Conservation (phyloP, 306 rosid species). For the Argentina anserina region DNA sequence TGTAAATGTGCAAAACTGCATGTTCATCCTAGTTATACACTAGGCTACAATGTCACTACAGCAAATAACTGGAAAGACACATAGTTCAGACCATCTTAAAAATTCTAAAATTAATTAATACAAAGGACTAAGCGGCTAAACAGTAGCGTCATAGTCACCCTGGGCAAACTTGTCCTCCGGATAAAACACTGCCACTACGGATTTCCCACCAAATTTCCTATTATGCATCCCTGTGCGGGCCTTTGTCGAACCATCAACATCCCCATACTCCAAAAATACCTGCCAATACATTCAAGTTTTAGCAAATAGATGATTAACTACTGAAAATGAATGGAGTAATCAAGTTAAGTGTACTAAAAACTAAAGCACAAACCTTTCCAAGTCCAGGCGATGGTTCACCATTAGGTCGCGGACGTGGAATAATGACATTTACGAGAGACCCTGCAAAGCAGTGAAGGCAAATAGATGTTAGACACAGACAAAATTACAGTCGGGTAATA, state of each 20-base stretch:
- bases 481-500: conserved; percentile 21
- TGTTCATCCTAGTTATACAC: background rate
- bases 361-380: conserved; percentile 59
- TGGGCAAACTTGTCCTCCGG: conserved; percentile 77
- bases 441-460: conserved; percentile 48
- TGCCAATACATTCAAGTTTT: conserved; percentile 1
- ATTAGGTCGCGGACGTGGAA: conserved; percentile 75
- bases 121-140: background rate
- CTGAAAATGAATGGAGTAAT: background rate
- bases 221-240: conserved; percentile 87
- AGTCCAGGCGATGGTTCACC: conserved; percentile 66
- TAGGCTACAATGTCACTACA: background rate
- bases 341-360: background rate
- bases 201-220: conserved; percentile 81
- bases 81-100: background rate
- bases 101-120: background rate
- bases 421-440: conserved; percentile 62
- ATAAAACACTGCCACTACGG: conserved; percentile 75
- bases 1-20: background rate
- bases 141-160: conserved; percentile 69
- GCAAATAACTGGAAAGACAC: background rate
- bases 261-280: conserved; percentile 95
- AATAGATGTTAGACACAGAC: conserved; percentile 19
- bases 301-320: background rate
- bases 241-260: conserved; percentile 73